These are phyloP conservation scores for Isabelozyma gotoi DNA, from an alignment of 805 yeast species.

Conservation along the genomic window DNA sequence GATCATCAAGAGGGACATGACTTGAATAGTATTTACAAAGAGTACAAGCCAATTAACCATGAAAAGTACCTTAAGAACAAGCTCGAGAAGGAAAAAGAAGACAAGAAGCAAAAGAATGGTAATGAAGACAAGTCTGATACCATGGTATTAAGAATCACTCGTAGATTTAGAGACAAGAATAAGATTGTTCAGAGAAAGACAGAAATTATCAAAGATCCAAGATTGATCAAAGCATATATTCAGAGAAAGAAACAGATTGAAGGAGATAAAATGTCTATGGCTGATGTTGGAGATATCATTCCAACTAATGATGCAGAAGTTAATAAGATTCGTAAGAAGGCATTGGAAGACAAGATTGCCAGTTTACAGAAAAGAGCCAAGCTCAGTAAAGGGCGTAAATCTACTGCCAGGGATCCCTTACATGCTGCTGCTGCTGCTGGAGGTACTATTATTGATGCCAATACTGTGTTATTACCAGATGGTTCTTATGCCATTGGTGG, in stretches of 20 bases:
- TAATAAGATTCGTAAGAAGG: constrained; percentile 71
- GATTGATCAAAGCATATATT: constrained; percentile 82
- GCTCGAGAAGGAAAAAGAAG: constrained; percentile 30
- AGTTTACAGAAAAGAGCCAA: constrained; percentile 67
- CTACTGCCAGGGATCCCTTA: constrained; percentile 30
- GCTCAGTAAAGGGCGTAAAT: constrained; percentile 31
- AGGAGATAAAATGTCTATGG: constrained; percentile 50
- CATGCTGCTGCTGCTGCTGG: constrained; percentile 45
- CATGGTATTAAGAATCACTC: constrained; percentile 51
- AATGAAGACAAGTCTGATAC: constrained; percentile 14
- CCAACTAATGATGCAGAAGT: constrained; percentile 84
- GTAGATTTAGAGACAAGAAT: constrained; percentile 80
- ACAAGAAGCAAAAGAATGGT: constrained; percentile 26
- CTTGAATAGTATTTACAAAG: constrained; percentile 33
- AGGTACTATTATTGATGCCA: constrained; percentile 42
- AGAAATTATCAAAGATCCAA: constrained; percentile 79
- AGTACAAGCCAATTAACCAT: constrained; percentile 38
- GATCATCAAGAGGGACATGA: constrained; percentile 38
- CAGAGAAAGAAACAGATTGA: constrained; percentile 67
- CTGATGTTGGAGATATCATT: constrained; percentile 69
- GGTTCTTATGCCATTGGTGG: constrained; percentile 51
- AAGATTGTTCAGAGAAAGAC: constrained; percentile 81
- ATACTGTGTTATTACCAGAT: constrained; percentile 43
- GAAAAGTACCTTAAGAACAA: constrained; percentile 29
- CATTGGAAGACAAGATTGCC: constrained; percentile 80